Evolutionary conservation across 345 rosid species (phyloP).

Genomic region (Lepidium sativum): DNA sequence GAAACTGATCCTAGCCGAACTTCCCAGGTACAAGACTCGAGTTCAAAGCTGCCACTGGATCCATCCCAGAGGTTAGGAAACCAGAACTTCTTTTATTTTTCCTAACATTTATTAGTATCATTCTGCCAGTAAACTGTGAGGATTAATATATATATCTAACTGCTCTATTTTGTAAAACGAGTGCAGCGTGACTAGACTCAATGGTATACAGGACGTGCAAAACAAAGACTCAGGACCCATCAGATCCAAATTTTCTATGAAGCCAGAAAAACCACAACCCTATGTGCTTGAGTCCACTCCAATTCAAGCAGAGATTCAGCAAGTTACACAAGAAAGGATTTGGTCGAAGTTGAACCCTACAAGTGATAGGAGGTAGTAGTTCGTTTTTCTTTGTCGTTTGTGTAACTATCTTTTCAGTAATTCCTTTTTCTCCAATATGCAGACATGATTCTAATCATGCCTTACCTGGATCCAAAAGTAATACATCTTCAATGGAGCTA

Average conservation of each 20-base stretch:
- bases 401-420: not conserved
- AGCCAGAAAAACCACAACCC: constrained; percentile 26
- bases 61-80: constrained; percentile 39
- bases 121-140: not conserved
- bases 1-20: constrained; percentile 19
- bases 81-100: not conserved
- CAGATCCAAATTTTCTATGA: constrained; percentile 31
- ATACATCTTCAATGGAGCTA: constrained; percentile 19
- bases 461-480: constrained; percentile 25
- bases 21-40: constrained; percentile 17
- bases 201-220: constrained; percentile 17
- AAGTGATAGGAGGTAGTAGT: constrained; percentile 13
- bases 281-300: constrained; percentile 24
- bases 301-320: constrained; percentile 20
- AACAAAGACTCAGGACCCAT: constrained; percentile 34
- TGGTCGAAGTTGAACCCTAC: constrained; percentile 10
- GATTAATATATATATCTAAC: not conserved
- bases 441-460: constrained; percentile 11
- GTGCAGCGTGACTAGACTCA: constrained; percentile 23
- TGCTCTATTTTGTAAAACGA: not conserved
- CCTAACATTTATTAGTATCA: not conserved
- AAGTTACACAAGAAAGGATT: constrained; percentile 24
- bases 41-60: constrained; percentile 23
- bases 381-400: not conserved
- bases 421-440: constrained; percentile 25